Conservation (phyloP, 495 filamentous ascomycete genomes). For the Monascus purpureus region DNA sequence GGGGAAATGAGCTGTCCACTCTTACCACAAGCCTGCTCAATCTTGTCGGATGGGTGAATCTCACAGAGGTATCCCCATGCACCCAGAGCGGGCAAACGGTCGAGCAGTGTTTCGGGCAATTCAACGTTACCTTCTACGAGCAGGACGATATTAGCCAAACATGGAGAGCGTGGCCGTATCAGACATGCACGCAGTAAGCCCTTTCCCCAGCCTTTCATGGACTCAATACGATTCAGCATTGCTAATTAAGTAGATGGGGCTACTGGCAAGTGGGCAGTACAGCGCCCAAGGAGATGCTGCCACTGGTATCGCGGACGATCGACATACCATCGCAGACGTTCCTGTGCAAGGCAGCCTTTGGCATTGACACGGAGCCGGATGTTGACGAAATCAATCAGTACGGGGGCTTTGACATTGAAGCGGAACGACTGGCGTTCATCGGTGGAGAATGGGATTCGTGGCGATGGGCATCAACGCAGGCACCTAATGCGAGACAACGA, state of each 20-base stretch:
- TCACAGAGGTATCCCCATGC: slow-evolving; percentile 22
- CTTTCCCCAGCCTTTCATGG: background rate
- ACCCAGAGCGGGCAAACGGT: slow-evolving; percentile 21
- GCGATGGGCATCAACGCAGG: slow-evolving; percentile 16
- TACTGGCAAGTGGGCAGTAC: slow-evolving; percentile 53
- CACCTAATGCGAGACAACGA: background rate
- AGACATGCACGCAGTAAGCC: slow-evolving; percentile 20
- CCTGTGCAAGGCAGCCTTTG: slow-evolving; percentile 47
- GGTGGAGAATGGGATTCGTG: slow-evolving; percentile 60
- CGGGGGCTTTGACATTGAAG: slow-evolving; percentile 52
- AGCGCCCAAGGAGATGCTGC: slow-evolving; percentile 40
- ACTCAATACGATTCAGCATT: background rate
- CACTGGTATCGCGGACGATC: slow-evolving; percentile 51
- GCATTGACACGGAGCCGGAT: slow-evolving; percentile 42
- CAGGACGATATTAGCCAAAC: slow-evolving; percentile 32
- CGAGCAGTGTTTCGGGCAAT: slow-evolving; percentile 40
- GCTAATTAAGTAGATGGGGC: slow-evolving; percentile 36
- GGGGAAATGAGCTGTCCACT: slow-evolving; percentile 26
- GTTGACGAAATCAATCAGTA: slow-evolving; percentile 49
- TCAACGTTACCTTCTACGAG: slow-evolving; percentile 36
- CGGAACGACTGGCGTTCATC: slow-evolving; percentile 50
- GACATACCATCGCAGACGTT: slow-evolving; percentile 37
- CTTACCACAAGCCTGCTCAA: slow-evolving; percentile 48
- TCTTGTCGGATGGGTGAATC: slow-evolving; percentile 47
- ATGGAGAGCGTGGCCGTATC: slow-evolving; percentile 50